Percentiles rank a stretch among this genome's conserved stretches.
phyloP scores from a whole-genome alignment of 352 stramenopile genomes.

The Globisporangium spinosum region DNA sequence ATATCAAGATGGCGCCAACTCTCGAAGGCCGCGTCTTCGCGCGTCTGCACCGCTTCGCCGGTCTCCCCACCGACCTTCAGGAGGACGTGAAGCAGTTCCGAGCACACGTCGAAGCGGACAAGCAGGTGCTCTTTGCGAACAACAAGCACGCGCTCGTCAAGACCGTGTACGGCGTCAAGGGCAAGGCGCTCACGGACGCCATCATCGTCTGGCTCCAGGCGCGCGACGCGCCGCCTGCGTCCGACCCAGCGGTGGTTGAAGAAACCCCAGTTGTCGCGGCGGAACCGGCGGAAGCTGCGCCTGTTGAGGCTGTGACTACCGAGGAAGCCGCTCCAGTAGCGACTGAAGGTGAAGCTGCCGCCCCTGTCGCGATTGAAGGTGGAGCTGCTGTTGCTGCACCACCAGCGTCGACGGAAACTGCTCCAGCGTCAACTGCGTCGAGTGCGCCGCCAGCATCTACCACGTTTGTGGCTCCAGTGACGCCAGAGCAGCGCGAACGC shows the following conservation, averaged over 20 bases:
- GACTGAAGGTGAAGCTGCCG: no score
- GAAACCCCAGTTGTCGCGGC: not conserved
- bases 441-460: not conserved
- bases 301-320: not conserved
- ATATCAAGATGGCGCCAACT: not conserved
- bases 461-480: not conserved
- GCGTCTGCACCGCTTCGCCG: conserved; percentile 7
- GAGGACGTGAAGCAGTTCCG: conserved; percentile 7
- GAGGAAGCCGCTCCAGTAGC: not conserved
- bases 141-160: conserved; percentile 13
- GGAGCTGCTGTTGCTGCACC: not conserved
- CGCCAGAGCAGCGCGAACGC: not conserved
- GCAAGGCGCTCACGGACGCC: conserved; percentile 7
- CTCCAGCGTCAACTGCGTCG: not conserved
- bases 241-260: not conserved
- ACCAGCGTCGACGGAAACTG: not conserved
- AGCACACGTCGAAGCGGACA: not conserved
- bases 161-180: conserved; percentile 15
- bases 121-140: conserved; percentile 5
- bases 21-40: conserved; percentile 16
- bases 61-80: conserved; percentile 11
- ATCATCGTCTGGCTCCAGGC: conserved; percentile 18
- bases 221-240: conserved; percentile 21
- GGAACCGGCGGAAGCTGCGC: not conserved
- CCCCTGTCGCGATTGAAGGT: not conserved